Conservation (phyloP, 257 asterid genomes). For the Fraxinus excelsior region DNA sequence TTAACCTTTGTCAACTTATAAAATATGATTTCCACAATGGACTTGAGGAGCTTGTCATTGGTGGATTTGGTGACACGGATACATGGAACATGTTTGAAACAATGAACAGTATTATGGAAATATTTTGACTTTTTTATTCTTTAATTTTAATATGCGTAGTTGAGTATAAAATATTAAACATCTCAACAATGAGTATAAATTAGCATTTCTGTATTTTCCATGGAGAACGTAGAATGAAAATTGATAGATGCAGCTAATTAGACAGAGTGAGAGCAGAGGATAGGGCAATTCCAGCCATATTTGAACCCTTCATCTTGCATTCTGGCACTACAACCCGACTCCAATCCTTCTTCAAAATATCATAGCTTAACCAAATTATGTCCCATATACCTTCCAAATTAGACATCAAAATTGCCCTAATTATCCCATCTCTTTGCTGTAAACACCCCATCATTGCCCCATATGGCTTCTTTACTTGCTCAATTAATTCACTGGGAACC, state of each 20-base stretch:
- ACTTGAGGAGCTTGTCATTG: no score
- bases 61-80: no score
- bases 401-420: conserved; percentile 42
- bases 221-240: background rate
- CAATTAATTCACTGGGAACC: conserved; percentile 33
- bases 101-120: no score
- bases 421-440: conserved; percentile 30
- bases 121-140: no score
- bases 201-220: background rate
- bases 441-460: conserved; percentile 55
- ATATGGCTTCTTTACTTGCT: conserved; percentile 40
- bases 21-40: no score
- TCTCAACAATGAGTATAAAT: background rate
- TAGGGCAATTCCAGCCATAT: conserved; percentile 48
- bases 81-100: no score
- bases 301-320: conserved; percentile 44
- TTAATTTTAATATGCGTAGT: background rate
- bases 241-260: background rate
- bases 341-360: conserved; percentile 24
- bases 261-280: conserved; percentile 37
- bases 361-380: conserved; percentile 41
- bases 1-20: no score
- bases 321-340: conserved; percentile 33
- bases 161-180: background rate
- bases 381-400: conserved; percentile 49